Percentiles rank a stretch among this genome's conserved stretches.
Evolutionary conservation across 495 filamentous ascomycete genomes (phyloP).

Genomic region (Pseudomonodictys pantanalensis): DNA sequence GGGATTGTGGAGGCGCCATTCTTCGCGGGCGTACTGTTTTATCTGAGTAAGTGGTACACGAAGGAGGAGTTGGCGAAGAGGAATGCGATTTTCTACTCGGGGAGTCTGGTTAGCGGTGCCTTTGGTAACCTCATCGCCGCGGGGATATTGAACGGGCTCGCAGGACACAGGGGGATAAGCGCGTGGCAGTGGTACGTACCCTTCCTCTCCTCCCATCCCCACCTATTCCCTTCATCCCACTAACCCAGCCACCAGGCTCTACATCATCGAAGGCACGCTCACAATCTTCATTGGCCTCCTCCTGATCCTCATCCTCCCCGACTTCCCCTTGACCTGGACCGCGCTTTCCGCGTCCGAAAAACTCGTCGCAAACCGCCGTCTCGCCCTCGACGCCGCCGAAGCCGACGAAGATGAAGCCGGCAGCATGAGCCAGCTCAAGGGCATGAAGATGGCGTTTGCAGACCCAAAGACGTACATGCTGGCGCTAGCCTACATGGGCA

Average conservation of each 20-base stretch:
- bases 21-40: constrained; percentile 53
- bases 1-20: constrained; percentile 32
- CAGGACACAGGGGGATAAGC: constrained; percentile 17
- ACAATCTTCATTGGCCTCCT: constrained; percentile 27
- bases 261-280: constrained; percentile 37
- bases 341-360: constrained; percentile 49
- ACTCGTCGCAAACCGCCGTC: constrained; percentile 50
- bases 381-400: constrained; percentile 45
- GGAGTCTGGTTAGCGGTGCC: constrained; percentile 37
- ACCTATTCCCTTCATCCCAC: background rate
- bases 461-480: constrained; percentile 54
- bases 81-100: constrained; percentile 48
- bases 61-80: constrained; percentile 54
- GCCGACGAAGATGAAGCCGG: constrained; percentile 52
- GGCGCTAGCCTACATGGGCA: constrained; percentile 52
- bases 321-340: constrained; percentile 43
- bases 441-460: constrained; percentile 51
- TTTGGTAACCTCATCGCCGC: constrained; percentile 40
- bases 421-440: constrained; percentile 49
- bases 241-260: constrained; percentile 20
- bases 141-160: constrained; percentile 34
- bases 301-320: constrained; percentile 9
- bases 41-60: constrained; percentile 58
- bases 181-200: constrained; percentile 26
- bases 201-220: background rate